These are phyloP conservation scores for Fonsecaea pedrosoi DNA, from an alignment of 2,329 filamentous ascomycete species.

Conservation along the genomic window DNA sequence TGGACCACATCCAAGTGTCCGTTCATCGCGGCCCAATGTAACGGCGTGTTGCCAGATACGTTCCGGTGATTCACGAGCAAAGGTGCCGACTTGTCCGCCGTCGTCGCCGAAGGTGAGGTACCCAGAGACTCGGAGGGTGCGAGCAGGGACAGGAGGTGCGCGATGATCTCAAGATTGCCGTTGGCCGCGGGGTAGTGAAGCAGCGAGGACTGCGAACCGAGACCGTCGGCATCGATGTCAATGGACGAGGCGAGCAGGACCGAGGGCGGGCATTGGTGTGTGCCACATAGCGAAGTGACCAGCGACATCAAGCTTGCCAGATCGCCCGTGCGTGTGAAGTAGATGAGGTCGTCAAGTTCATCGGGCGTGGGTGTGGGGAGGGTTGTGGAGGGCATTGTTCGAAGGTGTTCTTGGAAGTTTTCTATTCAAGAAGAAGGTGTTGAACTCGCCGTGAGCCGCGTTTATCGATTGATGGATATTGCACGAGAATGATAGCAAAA, in stretches of 20 bases:
- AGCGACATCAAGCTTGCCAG: conserved; percentile 68
- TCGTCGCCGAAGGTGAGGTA: conserved; percentile 43
- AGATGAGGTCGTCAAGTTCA: conserved; percentile 81
- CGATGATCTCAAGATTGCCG: conserved; percentile 73
- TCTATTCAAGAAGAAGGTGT: neutral
- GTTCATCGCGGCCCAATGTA: conserved; percentile 94
- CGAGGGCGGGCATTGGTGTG: conserved; percentile 65
- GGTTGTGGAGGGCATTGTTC: conserved; percentile 19
- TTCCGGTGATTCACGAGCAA: conserved; percentile 64
- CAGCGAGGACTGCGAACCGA: conserved; percentile 53
- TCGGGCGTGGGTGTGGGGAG: conserved; percentile 29
- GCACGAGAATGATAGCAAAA: neutral
- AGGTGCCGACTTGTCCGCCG: conserved; percentile 28
- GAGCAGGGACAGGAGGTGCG: conserved; percentile 36
- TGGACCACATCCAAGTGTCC: conserved; percentile 84
- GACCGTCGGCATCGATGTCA: conserved; percentile 72
- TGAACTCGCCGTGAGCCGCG: neutral
- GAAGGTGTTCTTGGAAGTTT: neutral
- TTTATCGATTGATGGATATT: neutral
- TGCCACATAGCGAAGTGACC: conserved; percentile 66
- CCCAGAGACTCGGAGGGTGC: conserved; percentile 4
- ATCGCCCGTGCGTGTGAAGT: conserved; percentile 81
- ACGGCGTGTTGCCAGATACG: conserved; percentile 81
- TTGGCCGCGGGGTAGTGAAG: conserved; percentile 95
- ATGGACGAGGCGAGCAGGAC: conserved; percentile 73